Evolutionary conservation across 2,329 filamentous ascomycete species (phyloP).

Genomic region (Aspergillus novoparasiticus): DNA sequence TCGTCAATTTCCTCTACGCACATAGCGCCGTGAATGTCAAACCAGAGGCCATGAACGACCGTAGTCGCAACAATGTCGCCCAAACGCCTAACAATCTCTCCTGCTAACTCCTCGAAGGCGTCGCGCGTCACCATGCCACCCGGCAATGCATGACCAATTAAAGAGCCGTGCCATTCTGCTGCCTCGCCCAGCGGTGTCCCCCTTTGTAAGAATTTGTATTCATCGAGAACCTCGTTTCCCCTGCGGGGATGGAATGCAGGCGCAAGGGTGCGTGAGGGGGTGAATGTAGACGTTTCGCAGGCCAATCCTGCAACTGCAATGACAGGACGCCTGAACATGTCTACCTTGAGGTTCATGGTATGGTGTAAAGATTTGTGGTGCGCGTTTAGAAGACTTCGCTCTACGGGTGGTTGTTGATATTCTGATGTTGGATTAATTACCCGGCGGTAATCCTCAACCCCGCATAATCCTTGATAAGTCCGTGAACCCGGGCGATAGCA

Average conservation of each 20-base stretch:
- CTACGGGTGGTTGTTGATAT: neutral
- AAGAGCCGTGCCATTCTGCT: constrained; percentile 53
- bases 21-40: constrained; percentile 61
- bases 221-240: constrained; percentile 46
- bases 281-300: constrained; percentile 58
- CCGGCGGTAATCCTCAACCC: neutral
- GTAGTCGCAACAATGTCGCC: constrained; percentile 34
- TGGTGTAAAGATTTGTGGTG: neutral
- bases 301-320: constrained; percentile 57
- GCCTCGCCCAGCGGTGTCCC: constrained; percentile 45
- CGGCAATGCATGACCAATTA: constrained; percentile 53
- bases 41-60: constrained; percentile 54
- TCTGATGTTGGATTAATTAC: neutral
- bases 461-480: neutral
- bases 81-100: constrained; percentile 47
- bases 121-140: constrained; percentile 44
- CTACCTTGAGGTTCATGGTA: neutral
- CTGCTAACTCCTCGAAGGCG: constrained; percentile 50
- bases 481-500: neutral
- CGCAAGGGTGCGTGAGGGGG: constrained; percentile 52
- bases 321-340: constrained; percentile 44
- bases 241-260: constrained; percentile 54
- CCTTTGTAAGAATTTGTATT: constrained; percentile 51
- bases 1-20: constrained; percentile 55
- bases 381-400: neutral